These are phyloP conservation scores for Inga leiocalycina DNA, from an alignment of 306 rosid genomes.

Conservation along the genomic window DNA sequence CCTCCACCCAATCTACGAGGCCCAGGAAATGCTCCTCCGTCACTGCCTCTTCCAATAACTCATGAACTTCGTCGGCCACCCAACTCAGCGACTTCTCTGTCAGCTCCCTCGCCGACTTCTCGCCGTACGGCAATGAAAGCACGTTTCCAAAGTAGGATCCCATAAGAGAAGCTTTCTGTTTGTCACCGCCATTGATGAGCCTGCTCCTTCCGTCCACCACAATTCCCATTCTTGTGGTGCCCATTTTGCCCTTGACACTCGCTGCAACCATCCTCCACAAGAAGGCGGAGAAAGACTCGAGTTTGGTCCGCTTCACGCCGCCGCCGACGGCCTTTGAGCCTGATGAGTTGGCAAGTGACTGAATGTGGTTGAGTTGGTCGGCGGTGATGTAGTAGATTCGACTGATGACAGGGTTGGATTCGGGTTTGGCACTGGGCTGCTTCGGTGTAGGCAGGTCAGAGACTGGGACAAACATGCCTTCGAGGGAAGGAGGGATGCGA, in stretches of 20 bases:
- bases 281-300: constrained; percentile 62
- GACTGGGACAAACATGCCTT: constrained; percentile 56
- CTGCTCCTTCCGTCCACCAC: constrained; percentile 74
- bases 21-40: constrained; percentile 21
- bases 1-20: constrained; percentile 14
- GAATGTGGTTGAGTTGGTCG: constrained; percentile 45
- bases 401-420: constrained; percentile 37
- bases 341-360: constrained; percentile 43
- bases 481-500: constrained; percentile 38
- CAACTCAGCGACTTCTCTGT: constrained; percentile 41
- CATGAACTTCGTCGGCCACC: constrained; percentile 54
- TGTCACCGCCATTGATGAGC: constrained; percentile 24
- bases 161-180: constrained; percentile 27
- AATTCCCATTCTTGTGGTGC: constrained; percentile 58
- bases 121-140: constrained; percentile 56
- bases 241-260: not conserved
- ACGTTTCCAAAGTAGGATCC: constrained; percentile 68
- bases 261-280: constrained; percentile 68
- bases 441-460: constrained; percentile 36
- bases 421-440: not conserved
- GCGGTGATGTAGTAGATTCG: constrained; percentile 54
- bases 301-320: constrained; percentile 37
- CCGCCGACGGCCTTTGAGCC: not conserved
- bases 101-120: constrained; percentile 36
- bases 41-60: constrained; percentile 19